Evolutionary conservation across 2,329 filamentous ascomycete genomes (phyloP), one percentile per base, ranked within the genome.

Genomic region (Fusarium sp.): DNA sequence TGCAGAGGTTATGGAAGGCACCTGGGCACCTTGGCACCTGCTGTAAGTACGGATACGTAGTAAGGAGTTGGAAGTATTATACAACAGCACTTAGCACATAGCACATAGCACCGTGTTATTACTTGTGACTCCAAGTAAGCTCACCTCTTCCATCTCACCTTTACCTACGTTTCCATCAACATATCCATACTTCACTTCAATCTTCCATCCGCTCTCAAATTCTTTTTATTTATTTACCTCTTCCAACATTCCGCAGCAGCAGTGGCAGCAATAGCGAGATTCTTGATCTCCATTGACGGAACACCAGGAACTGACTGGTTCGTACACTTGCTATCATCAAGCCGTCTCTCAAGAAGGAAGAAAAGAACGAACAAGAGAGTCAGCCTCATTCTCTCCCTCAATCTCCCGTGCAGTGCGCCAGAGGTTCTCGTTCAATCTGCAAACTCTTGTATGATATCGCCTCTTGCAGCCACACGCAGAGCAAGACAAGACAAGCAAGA

Each of bases 391-490:
- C 17, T 46, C 33, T 45, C 37, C 26, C 3, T 39, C 53, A 40
- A 26, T 33, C 17, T 46, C 33, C 48, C 40, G 11, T 58, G 28
- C 26, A 44, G 22, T 54, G 39, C 32, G 44, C 33, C 30, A 26
- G 43, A 48, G 30, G 49, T 37, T 49, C 52, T 43, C 30, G 43
- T 30, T 39, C 37, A 37, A n/a, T 59, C 56, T 35, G 47, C 51
- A 51, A 20, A 24, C 40, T 62, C 39, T 28, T 28, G 41, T 56
- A 52, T 26, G 35, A 47, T 49, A 64, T 64, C 49, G 63, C 19
- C 33, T 63, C 46, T 52, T 64, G 61, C 52, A 52, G 61, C 40
- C 56, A 37, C 57, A 63, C 58, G 32, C 47, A 48, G 32, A 50
- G 14, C 40, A 30, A 62, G 37, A 57, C 51, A 30, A 64, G 56